Evolutionary conservation across 352 stramenopile species (phyloP), one percentile per base, ranked within the genome.

Genomic region (Elongisporangium prolatum): DNA sequence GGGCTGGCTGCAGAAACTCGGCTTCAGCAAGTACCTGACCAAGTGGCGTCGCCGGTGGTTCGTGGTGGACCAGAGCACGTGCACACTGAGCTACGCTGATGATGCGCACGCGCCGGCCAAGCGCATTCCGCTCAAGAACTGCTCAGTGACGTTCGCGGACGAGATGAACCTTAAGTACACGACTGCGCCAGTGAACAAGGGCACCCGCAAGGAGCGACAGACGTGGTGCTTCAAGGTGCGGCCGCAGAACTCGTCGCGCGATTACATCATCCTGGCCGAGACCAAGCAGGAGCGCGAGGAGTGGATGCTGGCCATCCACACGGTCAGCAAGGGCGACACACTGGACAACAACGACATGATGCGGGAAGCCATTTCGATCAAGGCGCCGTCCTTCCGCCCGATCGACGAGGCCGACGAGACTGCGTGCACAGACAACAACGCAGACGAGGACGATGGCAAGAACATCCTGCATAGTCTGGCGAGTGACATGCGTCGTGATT

Each of bases 221-320:
- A 95, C 84, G 18, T 95, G 73, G 70, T 93, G 86, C 59, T 95
- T 95, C 57, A 95, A 95, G 54, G 79, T 95, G 25, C 74, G 75
- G 3, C 79, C 81, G 4, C 75, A 80, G 57, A 89, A 84, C 54
- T 91, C 81, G 51, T 88, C 76, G 20, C 78, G 82, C 44, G 82
- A 93, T 38, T 95, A 92, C 60, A 85, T 92, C 59, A 91, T 95
- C 64, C 81, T 71, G 48, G 84, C 86, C 10, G 82, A 91, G 50
- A 95, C 86, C 1, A 95, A 95, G 66, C 86, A 95, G 72, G 82
- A 92, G 56, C 86, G 86, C n/a, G 86, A 95, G 56, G 86, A 93
- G 59, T 95, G 86, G 86, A 93, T 95, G 86, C 70, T 91, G 25
- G 85, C 85, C 2, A 92, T 95, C 49, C 75, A 86, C 40, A 87